Evolutionary conservation across 805 yeast species (phyloP).

Genomic region (Ogataea henricii): DNA sequence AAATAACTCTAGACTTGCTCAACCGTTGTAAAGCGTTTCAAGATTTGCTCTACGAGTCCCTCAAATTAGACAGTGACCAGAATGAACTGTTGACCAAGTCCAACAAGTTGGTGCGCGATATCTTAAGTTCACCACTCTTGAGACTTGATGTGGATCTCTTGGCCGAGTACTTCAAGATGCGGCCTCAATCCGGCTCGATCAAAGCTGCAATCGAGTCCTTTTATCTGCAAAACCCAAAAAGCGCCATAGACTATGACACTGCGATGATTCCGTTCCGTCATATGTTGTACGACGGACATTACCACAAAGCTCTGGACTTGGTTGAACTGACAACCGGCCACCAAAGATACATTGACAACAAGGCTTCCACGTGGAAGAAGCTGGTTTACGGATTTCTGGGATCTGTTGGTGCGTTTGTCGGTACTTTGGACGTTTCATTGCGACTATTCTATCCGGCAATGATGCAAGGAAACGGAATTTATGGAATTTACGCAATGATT

Average conservation of each 20-base stretch:
- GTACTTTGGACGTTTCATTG: slow-evolving; percentile 49
- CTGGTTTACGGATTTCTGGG: slow-evolving; percentile 46
- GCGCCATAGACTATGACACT: slow-evolving; percentile 36
- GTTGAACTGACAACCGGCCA: slow-evolving; percentile 65
- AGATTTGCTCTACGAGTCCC: slow-evolving; percentile 25
- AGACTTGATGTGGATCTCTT: slow-evolving; percentile 25
- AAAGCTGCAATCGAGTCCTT: slow-evolving; percentile 29
- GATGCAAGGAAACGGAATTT: slow-evolving; percentile 40
- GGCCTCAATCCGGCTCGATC: slow-evolving; percentile 29
- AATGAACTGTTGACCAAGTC: slow-evolving; percentile 25
- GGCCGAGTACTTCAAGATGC: slow-evolving; percentile 23
- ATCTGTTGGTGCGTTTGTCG: slow-evolving; percentile 41
- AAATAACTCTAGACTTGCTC: slow-evolving; percentile 18
- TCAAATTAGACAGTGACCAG: slow-evolving; percentile 23
- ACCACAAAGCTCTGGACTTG: slow-evolving; percentile 55
- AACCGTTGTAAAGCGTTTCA: slow-evolving; percentile 29
- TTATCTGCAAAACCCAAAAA: slow-evolving; percentile 24
- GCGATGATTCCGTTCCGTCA: slow-evolving; percentile 67
- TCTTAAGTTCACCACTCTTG: slow-evolving; percentile 22
- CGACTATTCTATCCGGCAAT: slow-evolving; percentile 37
- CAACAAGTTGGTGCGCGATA: slow-evolving; percentile 21
- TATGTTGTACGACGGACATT: slow-evolving; percentile 58
- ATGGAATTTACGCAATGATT: slow-evolving; percentile 47
- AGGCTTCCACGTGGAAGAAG: slow-evolving; percentile 30
- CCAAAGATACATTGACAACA: slow-evolving; percentile 44